Conservation (phyloP, 2,329 filamentous ascomycete genomes). For the Domatiomyces catenatus region DNA sequence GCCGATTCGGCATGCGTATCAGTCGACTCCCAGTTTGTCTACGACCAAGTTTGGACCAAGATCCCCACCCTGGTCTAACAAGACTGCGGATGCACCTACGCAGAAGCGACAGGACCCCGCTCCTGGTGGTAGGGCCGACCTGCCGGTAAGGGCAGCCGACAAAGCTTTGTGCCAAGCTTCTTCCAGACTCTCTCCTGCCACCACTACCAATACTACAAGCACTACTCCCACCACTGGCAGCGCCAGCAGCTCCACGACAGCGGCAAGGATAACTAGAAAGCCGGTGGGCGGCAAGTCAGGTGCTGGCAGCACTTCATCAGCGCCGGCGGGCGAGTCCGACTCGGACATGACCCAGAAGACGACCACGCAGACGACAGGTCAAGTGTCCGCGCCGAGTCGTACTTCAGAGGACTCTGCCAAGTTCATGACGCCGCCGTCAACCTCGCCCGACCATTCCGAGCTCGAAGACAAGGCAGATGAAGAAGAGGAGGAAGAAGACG, state of each 20-base stretch:
- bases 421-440: slow-evolving; percentile 33
- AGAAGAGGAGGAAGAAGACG: slow-evolving; percentile 33
- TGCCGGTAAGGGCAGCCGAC: neutral
- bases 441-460: slow-evolving; percentile 29
- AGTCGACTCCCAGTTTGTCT: neutral
- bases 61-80: slow-evolving; percentile 9
- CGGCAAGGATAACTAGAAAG: neutral
- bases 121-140: neutral
- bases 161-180: slow-evolving; percentile 2
- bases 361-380: slow-evolving; percentile 3
- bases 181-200: neutral
- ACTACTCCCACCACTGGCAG: neutral
- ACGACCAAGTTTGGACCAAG: slow-evolving; percentile 6
- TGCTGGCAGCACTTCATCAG: neutral
- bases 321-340: neutral
- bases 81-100: slow-evolving; percentile 12
- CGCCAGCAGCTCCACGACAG: neutral
- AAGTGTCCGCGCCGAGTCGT: slow-evolving; percentile 13
- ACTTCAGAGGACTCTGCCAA: slow-evolving; percentile 11
- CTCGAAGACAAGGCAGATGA: slow-evolving; percentile 32
- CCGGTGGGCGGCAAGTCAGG: neutral
- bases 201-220: neutral
- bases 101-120: neutral
- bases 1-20: slow-evolving; percentile 6
- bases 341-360: neutral